These are phyloP conservation scores for Fraxinus sp. DNA, from an alignment of 305 asterid genomes.

Conservation along the genomic window DNA sequence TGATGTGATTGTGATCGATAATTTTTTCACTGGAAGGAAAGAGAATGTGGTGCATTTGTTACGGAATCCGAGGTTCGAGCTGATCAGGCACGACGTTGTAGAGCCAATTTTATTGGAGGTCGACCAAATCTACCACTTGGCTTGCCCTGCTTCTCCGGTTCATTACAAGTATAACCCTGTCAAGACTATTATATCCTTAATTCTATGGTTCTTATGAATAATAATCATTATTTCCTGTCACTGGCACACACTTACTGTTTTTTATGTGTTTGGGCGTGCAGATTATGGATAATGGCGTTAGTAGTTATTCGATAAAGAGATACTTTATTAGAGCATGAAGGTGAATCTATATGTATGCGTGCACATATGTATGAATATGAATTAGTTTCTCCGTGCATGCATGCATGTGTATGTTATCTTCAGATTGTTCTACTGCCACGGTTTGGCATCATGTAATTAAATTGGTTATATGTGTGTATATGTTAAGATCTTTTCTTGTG, in stretches of 20 bases:
- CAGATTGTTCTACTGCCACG: too few species aligned
- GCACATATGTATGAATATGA: not conserved
- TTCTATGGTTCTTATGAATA: not conserved
- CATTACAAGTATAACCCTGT: constrained; percentile 89
- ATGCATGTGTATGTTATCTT: too few species aligned
- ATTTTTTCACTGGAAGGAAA: constrained; percentile 89
- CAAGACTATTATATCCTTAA: constrained; percentile 90
- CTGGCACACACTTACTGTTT: too few species aligned
- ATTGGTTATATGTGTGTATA: too few species aligned
- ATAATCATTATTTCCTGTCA: too few species aligned
- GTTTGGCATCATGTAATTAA: too few species aligned
- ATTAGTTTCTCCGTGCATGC: not conserved
- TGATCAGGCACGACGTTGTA: constrained; percentile 87
- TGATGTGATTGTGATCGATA: constrained; percentile 87
- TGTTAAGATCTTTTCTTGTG: too few species aligned
- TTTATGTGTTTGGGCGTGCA: too few species aligned
- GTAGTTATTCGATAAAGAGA: too few species aligned
- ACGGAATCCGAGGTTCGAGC: constrained; percentile 76
- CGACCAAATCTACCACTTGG: constrained; percentile 93
- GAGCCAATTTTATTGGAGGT: constrained; percentile 94
- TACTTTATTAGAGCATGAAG: too few species aligned
- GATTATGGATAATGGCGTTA: too few species aligned
- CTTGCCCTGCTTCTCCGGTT: constrained; percentile 96
- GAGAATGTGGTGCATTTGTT: constrained; percentile 86
- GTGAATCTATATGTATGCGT: not conserved